Evolutionary conservation across 805 yeast genomes (phyloP), one percentile per base, ranked within the genome.

Genomic region (Candida boleticola): DNA sequence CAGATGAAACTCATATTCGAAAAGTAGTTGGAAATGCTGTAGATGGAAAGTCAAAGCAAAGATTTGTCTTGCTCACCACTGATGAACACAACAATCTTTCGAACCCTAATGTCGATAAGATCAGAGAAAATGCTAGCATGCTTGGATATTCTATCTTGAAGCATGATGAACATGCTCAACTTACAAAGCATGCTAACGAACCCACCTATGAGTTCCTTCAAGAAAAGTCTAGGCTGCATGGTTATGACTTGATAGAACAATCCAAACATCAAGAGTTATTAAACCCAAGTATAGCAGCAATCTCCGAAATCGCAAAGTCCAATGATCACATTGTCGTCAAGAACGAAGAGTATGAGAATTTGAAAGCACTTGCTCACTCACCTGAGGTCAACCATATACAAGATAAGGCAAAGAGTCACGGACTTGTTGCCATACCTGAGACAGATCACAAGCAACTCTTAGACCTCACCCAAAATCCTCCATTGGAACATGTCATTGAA

Each of bases 301-400:
- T 61, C 5, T 36, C 5, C 4, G 21, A 37, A 26, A 14, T 27
- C 4, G 40, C 31, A 19, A 25, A 14, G 9, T 14, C 22, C 27
- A 16, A 16, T n/a, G 41, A 39, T n/a, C 43, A 44, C 34, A 42
- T 46, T 5, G 39, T 50, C 3, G 34, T 52, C 22, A 32, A 52
- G 2, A 41, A 44, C 3, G 51, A 33, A 1, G 52, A 48, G n/a
- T 37, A 45, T 23, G 34, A 41, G 1, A 18, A 33, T 0, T 46
- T 66, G 37, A 35, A 38, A 5, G n/a, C 20, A 3, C 34, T 32
- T n/a, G 49, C 49, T 1, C 25, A 53, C 29, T 37, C 44, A 13
- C 70, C 71, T 7, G 52, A 42, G n/a, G 26, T 57, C 11, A 59
- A 51, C 2, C 60, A 61, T 25, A 41, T 63, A 14, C 33, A 31